These are phyloP conservation scores for Leccinum uliginosum DNA, from an alignment of 768 basidiomycete genomes.

Conservation along the genomic window DNA sequence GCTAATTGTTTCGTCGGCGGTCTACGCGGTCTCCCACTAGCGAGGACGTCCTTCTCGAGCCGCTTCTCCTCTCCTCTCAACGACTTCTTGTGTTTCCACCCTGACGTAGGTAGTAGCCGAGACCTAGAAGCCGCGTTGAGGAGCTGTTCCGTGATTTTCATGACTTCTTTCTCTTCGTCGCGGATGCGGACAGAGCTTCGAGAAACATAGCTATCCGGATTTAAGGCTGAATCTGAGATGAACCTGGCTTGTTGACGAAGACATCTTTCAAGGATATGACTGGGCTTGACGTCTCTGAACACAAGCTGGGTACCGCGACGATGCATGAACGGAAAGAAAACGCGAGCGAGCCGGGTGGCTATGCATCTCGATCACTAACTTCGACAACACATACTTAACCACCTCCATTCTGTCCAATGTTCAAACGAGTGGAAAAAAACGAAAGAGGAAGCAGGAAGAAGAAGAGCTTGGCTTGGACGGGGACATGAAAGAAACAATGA, in stretches of 20 bases:
- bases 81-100: slow-evolving; percentile 36
- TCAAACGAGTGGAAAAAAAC: slow-evolving; percentile 73
- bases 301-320: slow-evolving; percentile 18
- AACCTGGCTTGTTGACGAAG: background rate
- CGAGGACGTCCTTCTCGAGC: slow-evolving; percentile 23
- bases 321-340: slow-evolving; percentile 31
- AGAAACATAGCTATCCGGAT: background rate
- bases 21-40: slow-evolving; percentile 6
- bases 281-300: slow-evolving; percentile 15
- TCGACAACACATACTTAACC: too few species aligned
- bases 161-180: slow-evolving; percentile 8
- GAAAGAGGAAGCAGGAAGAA: slow-evolving; percentile 55
- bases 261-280: slow-evolving; percentile 11
- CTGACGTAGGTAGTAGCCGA: slow-evolving; percentile 16
- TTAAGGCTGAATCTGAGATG: background rate
- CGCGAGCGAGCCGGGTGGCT: slow-evolving; percentile 20
- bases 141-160: slow-evolving; percentile 28
- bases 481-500: slow-evolving; percentile 59
- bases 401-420: slow-evolving; percentile 42
- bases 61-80: slow-evolving; percentile 39
- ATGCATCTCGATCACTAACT: slow-evolving; percentile 3
- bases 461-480: slow-evolving; percentile 61
- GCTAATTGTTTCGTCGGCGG: slow-evolving; percentile 24
- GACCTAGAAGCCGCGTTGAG: slow-evolving; percentile 33
- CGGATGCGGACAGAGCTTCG: background rate